Percentiles rank a stretch among this genome's conserved stretches.
Evolutionary conservation across 78 protist species (phyloP).

Genomic region (Polysphondylium violaceum): DNA sequence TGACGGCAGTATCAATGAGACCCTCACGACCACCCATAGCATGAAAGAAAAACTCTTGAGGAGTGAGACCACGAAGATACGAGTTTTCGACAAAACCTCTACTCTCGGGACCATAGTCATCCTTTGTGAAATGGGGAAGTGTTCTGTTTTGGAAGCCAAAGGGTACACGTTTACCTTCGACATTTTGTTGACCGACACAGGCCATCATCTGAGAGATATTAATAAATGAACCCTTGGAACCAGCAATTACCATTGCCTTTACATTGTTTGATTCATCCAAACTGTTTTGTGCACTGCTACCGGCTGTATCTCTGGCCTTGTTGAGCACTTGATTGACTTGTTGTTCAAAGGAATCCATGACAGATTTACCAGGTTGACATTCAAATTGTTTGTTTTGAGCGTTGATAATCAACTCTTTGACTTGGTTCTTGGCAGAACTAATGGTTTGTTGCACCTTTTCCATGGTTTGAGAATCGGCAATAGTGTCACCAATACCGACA

Average conservation of each 20-base stretch:
- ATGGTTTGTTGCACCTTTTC: conserved; percentile 81
- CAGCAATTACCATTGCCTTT: conserved; percentile 97
- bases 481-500: conserved; percentile 97
- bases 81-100: conserved; percentile 99
- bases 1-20: conserved; percentile 99
- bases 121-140: conserved; percentile 99
- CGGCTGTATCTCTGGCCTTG: conserved; percentile 95
- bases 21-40: conserved; percentile 99
- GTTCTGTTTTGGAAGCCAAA: conserved; percentile 97
- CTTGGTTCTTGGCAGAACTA: conserved; percentile 85
- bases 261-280: conserved; percentile 91
- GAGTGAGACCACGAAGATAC: conserved; percentile 97
- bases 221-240: conserved; percentile 98
- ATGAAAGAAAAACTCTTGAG: conserved; percentile 99
- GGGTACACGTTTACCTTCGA: conserved; percentile 99
- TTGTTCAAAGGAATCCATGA: conserved; percentile 97
- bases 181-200: conserved; percentile 99
- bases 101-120: conserved; percentile 95
- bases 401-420: conserved; percentile 76
- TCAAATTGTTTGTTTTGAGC: conserved; percentile 87
- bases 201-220: conserved; percentile 99
- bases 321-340: conserved; percentile 96
- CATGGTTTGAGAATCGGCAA: conserved; percentile 95
- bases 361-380: conserved; percentile 95
- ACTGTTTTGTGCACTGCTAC: conserved; percentile 69